phyloP scores from a whole-genome alignment of 768 basidiomycete genomes.

The Clitopilus hobsonii region DNA sequence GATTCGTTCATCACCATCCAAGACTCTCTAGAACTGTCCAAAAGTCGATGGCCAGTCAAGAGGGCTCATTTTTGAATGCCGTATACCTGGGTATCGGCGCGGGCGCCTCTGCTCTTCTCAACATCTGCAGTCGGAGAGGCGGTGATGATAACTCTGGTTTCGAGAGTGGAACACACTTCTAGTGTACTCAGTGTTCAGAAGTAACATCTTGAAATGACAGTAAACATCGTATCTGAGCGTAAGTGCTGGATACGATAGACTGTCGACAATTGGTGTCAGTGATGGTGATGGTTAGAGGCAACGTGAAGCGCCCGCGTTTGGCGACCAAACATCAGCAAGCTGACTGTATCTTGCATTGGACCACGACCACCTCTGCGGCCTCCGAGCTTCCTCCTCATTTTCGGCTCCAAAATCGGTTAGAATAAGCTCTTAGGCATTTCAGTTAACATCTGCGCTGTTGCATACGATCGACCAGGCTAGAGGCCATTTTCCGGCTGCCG shows the following conservation, averaged over 20 bases:
- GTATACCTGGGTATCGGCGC: too few relatives aligned
- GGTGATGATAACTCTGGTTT: constrained; percentile 1
- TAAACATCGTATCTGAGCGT: too few relatives aligned
- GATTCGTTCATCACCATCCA: background rate
- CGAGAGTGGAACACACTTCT: background rate
- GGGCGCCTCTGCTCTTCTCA: background rate
- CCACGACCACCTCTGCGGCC: background rate
- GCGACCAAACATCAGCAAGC: background rate
- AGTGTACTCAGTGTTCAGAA: background rate
- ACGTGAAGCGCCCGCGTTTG: background rate
- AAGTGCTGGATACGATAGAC: too few relatives aligned
- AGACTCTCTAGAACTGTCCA: background rate
- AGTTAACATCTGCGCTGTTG: background rate
- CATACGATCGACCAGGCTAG: background rate
- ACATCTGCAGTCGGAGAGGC: background rate
- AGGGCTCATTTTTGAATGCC: too few relatives aligned
- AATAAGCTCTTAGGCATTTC: background rate
- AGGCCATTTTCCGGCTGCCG: background rate
- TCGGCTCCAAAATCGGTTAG: background rate
- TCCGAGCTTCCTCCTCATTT: background rate
- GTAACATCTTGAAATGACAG: background rate
- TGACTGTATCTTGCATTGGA: background rate
- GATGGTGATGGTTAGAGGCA: background rate
- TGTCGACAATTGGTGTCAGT: background rate
- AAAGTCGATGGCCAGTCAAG: too few relatives aligned